Evolutionary conservation across 192 early-diverging fungal species (phyloP), one percentile per base, ranked within the genome.

Genomic region (Coemansia sp.): DNA sequence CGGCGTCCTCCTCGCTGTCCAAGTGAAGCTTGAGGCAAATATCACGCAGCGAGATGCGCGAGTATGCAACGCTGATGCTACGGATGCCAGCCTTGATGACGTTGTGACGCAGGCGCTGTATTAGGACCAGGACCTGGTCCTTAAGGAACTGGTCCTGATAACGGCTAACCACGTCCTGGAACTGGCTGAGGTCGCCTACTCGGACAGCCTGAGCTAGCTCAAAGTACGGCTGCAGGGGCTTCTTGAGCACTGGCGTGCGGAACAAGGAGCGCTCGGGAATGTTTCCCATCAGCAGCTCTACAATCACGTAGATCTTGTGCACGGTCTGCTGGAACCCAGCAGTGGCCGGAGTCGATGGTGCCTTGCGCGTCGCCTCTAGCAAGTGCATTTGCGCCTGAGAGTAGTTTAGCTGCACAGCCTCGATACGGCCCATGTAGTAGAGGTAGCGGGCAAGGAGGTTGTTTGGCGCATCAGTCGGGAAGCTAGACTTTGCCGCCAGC

Each of bases 21-120:
- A 99, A 75, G 67, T 97, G 95, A 59, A 99, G 86, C 85, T 97
- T 97, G 62, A 97, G 78, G 82, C 98, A 98, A 52, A 98, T 96
- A 74, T 99, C 98, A 13, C 92, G 85, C 60, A 99, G 84, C 38
- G 95, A 94, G 58, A 99, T 98, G 33, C 93, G 89, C n/a, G 95
- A 95, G 77, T 99, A 99, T 1, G 95, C 93, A 61, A 96, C 66
- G 76, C 90, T 92, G 75, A 99, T 97, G 92, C 93, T 96, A 59
- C 98, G 91, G 57, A 99, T 93, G 37, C 96, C 98, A 11, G 98
- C 93, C 86, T 98, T 98, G 87, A 99, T 99, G 47, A 99, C 98
- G 83, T 98, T 98, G 82, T 99, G 98, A 35, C 96, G 95, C 55
- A 99, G 83, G 82, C 97, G 91, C 52, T 96, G 75, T 70, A 99